Conservation (phyloP, 1,284 basidiomycete species). For the Neotropicomus parvogracilis region DNA sequence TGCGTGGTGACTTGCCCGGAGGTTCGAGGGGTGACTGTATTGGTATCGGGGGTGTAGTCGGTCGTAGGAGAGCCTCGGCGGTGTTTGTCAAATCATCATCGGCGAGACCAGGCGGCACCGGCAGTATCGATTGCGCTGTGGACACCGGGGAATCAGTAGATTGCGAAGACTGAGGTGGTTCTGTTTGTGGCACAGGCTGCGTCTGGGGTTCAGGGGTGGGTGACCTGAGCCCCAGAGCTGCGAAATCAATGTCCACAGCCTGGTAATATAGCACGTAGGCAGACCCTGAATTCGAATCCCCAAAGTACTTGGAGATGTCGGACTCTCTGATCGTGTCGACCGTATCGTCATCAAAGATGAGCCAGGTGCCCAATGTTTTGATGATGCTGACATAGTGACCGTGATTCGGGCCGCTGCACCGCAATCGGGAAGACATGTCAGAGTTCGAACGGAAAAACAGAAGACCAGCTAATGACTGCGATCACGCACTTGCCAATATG, state of each 20-base stretch:
- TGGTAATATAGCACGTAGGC: conserved; percentile 99
- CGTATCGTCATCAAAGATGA: conserved; percentile 93
- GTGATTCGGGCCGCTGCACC: conserved; percentile 83
- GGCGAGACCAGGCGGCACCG: conserved; percentile 52
- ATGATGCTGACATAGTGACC: conserved; percentile 97
- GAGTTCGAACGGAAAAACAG: neutral
- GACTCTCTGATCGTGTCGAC: conserved; percentile 84
- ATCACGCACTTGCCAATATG: conserved; percentile 90
- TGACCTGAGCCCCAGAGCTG: conserved; percentile 60
- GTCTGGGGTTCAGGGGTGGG: conserved; percentile 26
- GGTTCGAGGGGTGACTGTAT: conserved; percentile 15
- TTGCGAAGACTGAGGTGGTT: conserved; percentile 12
- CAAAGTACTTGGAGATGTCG: conserved; percentile 93
- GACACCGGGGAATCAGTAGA: conserved; percentile 28
- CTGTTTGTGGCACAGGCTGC: conserved; percentile 17
- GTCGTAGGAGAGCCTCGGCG: conserved; percentile 31
- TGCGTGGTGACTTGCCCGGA: conserved; percentile 27
- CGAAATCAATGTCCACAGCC: conserved; percentile 78
- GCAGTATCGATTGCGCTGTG: conserved; percentile 29
- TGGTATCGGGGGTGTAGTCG: conserved; percentile 19
- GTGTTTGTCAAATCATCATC: conserved; percentile 34
- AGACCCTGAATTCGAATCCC: conserved; percentile 83
- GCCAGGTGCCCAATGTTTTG: conserved; percentile 82
- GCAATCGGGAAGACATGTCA: conserved; percentile 20
- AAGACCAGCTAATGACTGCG: conserved; percentile 9